Evolutionary conservation across 352 stramenopile species (phyloP), one percentile per base, ranked within the genome.

Genomic region (Globisporangium nagaii): DNA sequence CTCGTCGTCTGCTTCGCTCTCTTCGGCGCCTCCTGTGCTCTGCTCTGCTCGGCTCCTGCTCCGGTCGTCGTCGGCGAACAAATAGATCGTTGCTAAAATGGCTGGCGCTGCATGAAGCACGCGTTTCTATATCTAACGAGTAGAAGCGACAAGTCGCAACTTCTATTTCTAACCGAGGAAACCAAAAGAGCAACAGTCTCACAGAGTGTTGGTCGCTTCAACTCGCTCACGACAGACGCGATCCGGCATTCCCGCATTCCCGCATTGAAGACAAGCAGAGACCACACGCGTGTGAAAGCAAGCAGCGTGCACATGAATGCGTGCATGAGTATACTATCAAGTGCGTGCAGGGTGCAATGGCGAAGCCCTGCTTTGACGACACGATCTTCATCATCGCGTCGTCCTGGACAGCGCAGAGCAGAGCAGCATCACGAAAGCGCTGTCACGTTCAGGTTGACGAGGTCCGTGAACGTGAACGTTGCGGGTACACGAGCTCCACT

Each of bases 161-260:
- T 54, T 54, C 47, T 54, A 54, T 20, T 42, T 30, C 25, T 41
- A 30, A 12, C 24, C n/a, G n/a, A n/a, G n/a, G n/a, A n/a, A n/a
- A n/a, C n/a, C n/a, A n/a, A n/a, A 15, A 5, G 41, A 32, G 13
- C 41, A 34, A 34, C 24, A 20, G 31, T 15, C 36, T 41, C 17
- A 9, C 11, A 24, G 44, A 30, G 24, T 46, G 40, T 1, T 24
- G 17, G 17, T n/a, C n/a, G n/a, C n/a, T n/a, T n/a, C n/a, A n/a
- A n/a, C n/a, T n/a, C n/a, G n/a, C n/a, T n/a, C n/a, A n/a, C n/a
- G n/a, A n/a, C n/a, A n/a, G n/a, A n/a, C n/a, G n/a, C n/a, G n/a
- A n/a, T n/a, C n/a, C n/a, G n/a, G n/a, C n/a, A n/a, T n/a, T n/a
- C n/a, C n/a, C n/a, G n/a, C n/a, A n/a, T n/a, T n/a, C n/a, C n/a